A percentile compares a stretch with the other conserved stretches of the same genome.
phyloP scores from a whole-genome alignment of 257 asterid genomes.

The Solanum bulbocastanum region DNA sequence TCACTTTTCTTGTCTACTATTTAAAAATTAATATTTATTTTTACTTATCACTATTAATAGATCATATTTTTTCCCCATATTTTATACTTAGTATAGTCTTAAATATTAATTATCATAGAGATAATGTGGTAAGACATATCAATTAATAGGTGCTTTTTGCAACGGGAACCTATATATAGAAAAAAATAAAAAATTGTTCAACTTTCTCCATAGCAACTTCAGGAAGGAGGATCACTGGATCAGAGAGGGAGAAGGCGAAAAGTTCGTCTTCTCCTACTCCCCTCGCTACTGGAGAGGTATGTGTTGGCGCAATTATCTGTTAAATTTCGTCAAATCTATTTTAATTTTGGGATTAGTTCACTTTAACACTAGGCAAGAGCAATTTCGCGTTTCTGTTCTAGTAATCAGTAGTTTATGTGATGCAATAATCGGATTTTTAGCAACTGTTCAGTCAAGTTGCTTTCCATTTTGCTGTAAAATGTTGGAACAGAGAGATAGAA shows the following conservation, averaged over 20 bases:
- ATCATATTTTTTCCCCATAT: too few relatives aligned
- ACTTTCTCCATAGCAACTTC: neutral
- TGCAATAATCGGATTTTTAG: neutral
- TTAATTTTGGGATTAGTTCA: neutral
- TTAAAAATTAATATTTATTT: too few relatives aligned
- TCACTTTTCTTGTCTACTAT: too few relatives aligned
- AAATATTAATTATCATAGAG: too few relatives aligned
- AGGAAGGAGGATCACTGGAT: constrained; percentile 38
- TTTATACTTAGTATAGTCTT: too few relatives aligned
- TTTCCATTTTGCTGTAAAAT: neutral
- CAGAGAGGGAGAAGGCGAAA: constrained; percentile 70
- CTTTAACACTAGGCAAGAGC: neutral
- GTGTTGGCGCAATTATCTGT: neutral
- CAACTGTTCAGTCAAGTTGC: neutral
- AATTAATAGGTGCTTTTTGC: neutral
- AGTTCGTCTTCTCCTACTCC: constrained; percentile 56
- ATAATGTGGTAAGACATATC: too few relatives aligned
- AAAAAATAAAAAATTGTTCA: neutral
- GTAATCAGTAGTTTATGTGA: neutral
- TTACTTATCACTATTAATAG: too few relatives aligned
- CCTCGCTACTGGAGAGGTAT: constrained; percentile 80
- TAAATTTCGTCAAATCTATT: neutral
- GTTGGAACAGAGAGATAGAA: neutral
- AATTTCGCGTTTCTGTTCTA: neutral
- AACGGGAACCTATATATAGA: neutral